A percentile compares a stretch with the other conserved stretches of the same genome.
Evolutionary conservation across 768 basidiomycete genomes (phyloP).

Genomic region (Kwoniella mangroviensis): DNA sequence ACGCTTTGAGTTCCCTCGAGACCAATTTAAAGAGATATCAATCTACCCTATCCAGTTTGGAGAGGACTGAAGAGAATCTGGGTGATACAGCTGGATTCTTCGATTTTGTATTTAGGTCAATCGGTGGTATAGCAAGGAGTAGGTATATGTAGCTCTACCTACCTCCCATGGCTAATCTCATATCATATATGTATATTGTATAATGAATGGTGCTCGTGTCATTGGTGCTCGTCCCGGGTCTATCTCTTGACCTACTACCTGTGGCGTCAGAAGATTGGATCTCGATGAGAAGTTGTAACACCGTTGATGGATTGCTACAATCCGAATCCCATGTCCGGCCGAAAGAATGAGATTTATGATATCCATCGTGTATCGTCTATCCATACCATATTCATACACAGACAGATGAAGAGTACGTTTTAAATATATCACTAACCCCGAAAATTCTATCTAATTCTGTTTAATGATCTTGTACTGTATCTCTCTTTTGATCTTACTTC

Average conservation of each 20-base stretch:
- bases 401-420: background rate
- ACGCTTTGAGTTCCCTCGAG: constrained; percentile 29
- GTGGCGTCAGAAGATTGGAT: too few species aligned
- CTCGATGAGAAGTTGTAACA: too few species aligned
- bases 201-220: background rate
- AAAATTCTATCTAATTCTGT: too few species aligned
- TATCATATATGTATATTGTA: background rate
- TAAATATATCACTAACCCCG: background rate
- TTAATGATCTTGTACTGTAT: background rate
- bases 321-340: too few species aligned
- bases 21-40: constrained; percentile 30
- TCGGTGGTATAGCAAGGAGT: constrained; percentile 36
- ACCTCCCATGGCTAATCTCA: too few species aligned
- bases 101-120: constrained; percentile 28
- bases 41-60: constrained; percentile 12
- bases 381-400: background rate
- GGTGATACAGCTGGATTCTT: constrained; percentile 33
- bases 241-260: too few species aligned
- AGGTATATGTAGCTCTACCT: constrained; percentile 10
- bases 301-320: too few species aligned
- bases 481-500: background rate
- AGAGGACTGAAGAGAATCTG: constrained; percentile 29
- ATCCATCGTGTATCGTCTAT: background rate
- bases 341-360: too few species aligned
- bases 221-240: too few species aligned